Conservation (phyloP, 2,329 filamentous ascomycete species). For the Nothopassalora personata region DNA sequence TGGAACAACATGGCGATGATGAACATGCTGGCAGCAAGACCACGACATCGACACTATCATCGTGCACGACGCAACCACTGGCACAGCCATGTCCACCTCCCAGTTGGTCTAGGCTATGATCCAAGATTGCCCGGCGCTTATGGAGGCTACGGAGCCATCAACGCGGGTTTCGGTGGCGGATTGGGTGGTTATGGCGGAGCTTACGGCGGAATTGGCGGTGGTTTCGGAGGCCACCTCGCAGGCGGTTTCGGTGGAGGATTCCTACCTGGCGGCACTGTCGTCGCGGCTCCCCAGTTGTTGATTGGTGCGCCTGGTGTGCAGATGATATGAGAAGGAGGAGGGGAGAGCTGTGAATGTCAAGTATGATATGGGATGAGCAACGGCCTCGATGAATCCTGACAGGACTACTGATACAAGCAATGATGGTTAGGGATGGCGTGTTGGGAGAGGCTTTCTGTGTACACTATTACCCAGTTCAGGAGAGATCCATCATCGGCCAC, state of each 20-base stretch:
- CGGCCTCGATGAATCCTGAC: not conserved
- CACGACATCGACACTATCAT: not conserved
- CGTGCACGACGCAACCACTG: not conserved
- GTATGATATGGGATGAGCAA: slow-evolving; percentile 1
- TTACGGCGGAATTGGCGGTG: not conserved
- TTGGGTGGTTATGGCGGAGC: not conserved
- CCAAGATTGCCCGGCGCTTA: not conserved
- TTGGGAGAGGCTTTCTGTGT: not conserved
- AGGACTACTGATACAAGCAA: not conserved
- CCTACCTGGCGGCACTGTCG: not conserved
- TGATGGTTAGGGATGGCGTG: not conserved
- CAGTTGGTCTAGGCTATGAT: not conserved
- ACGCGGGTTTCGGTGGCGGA: not conserved
- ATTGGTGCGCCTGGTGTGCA: not conserved
- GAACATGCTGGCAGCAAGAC: not conserved
- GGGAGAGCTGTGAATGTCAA: not conserved
- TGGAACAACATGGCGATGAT: not conserved
- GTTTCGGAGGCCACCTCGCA: not conserved
- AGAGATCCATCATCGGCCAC: not conserved
- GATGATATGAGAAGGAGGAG: not conserved
- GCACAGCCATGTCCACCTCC: not conserved
- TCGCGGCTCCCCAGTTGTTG: not conserved
- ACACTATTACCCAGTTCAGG: not conserved
- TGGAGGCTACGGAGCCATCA: not conserved
- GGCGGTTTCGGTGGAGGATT: not conserved